Conservation (phyloP, 2,329 filamentous ascomycete genomes). For the Trichoderma asperellum region DNA sequence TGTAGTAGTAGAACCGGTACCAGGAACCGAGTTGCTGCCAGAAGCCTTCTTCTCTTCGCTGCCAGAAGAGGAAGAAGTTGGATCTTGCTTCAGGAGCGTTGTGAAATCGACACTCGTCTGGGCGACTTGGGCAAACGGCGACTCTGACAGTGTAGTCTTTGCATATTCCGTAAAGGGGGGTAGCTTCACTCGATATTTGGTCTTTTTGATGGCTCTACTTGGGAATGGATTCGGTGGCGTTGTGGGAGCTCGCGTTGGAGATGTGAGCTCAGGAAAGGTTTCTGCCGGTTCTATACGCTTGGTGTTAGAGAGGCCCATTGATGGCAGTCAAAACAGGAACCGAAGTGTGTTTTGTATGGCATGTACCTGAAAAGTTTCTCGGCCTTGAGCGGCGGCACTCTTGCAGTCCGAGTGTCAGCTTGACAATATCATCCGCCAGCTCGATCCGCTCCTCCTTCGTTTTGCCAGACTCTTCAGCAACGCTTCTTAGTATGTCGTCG, state of each 20-base stretch:
- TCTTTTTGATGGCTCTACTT: background rate
- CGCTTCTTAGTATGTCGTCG: background rate
- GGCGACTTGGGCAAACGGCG: background rate
- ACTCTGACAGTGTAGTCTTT: background rate
- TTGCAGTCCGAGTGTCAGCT: constrained; percentile 8
- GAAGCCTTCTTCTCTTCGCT: background rate
- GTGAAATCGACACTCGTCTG: background rate
- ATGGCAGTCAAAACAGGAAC: background rate
- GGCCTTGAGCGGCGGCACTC: constrained; percentile 7
- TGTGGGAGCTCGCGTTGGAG: background rate
- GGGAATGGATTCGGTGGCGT: background rate
- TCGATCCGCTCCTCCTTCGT: background rate
- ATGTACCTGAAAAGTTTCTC: constrained; percentile 3
- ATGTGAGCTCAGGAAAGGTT: background rate
- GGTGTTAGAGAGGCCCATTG: background rate
- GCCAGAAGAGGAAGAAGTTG: too few species aligned
- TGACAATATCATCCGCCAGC: constrained; percentile 3
- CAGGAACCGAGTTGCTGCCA: background rate
- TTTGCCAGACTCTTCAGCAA: background rate
- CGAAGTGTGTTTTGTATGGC: background rate
- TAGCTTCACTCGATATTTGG: background rate
- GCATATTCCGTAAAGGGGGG: background rate
- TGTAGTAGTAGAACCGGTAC: background rate
- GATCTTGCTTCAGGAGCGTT: background rate
- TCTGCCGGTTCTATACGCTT: background rate